Conservation (phyloP, 495 filamentous ascomycete species). For the Xylaria castorea region DNA sequence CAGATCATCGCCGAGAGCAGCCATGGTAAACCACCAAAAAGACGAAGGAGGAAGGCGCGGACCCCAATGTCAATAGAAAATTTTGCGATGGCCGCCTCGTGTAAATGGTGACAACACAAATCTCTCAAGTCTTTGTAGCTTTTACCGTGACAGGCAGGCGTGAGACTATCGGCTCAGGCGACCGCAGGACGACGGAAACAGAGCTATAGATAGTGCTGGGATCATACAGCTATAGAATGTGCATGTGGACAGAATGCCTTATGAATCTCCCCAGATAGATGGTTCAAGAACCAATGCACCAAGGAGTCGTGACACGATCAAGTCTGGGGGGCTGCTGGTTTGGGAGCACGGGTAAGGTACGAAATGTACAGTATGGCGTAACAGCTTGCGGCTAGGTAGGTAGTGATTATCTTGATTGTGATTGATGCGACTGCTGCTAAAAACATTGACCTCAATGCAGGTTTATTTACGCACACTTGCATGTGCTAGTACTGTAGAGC, state of each 20-base stretch:
- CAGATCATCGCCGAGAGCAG: constrained; percentile 85
- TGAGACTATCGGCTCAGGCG: background rate
- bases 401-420: constrained; percentile 18
- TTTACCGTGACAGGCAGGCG: constrained; percentile 10
- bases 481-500: background rate
- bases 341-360: background rate
- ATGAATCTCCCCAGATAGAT: background rate
- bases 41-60: background rate
- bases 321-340: constrained; percentile 10
- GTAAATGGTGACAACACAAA: constrained; percentile 7
- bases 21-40: constrained; percentile 47
- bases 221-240: constrained; percentile 11
- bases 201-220: background rate
- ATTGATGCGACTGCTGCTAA: constrained; percentile 26
- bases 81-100: constrained; percentile 21
- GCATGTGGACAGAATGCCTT: constrained; percentile 18
- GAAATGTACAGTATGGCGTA: constrained; percentile 17
- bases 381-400: background rate
- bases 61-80: background rate
- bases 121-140: constrained; percentile 15
- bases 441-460: constrained; percentile 14
- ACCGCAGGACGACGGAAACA: background rate
- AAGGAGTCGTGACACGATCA: background rate
- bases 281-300: constrained; percentile 1
- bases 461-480: constrained; percentile 20